Percentiles rank a stretch among this genome's conserved stretches.
phyloP scores from a whole-genome alignment of 1,284 basidiomycete genomes.

The Bjerkandera adusta region DNA sequence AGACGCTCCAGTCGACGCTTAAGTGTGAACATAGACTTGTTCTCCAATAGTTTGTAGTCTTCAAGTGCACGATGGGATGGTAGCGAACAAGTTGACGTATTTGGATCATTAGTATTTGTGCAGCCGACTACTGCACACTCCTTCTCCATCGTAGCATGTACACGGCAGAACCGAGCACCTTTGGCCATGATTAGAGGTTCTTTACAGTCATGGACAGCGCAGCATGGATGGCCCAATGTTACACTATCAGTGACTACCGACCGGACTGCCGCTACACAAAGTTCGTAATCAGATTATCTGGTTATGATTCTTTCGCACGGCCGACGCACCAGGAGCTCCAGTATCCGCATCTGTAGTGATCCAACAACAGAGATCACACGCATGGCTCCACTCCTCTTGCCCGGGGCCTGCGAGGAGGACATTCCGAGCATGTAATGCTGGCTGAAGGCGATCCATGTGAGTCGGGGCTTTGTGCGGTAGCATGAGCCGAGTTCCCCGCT shows the following conservation, averaged over 20 bases:
- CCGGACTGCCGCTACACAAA: not conserved
- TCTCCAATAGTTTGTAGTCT: not conserved
- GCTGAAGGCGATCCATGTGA: constrained; percentile 3
- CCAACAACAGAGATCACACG: constrained; percentile 5
- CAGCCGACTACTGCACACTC: constrained; percentile 1
- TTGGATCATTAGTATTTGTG: not conserved
- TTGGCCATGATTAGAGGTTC: not conserved
- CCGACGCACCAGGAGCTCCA: not conserved
- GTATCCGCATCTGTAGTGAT: not conserved
- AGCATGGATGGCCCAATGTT: constrained; percentile 13
- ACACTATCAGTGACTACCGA: constrained; percentile 8
- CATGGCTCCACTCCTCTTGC: constrained; percentile 1
- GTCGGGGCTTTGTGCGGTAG: constrained; percentile 14
- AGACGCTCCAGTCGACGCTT: not conserved
- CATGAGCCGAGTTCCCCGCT: constrained; percentile 14
- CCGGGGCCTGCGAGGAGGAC: not conserved
- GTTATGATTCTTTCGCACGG: not conserved
- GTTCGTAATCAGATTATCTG: not conserved
- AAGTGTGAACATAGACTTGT: constrained; percentile 3
- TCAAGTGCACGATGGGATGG: not conserved
- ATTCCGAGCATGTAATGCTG: constrained; percentile 4
- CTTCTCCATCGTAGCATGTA: not conserved
- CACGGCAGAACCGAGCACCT: not conserved
- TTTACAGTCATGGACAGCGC: constrained; percentile 4
- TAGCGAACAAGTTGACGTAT: not conserved